Evolutionary conservation across 371 early-diverging fungal species (phyloP).

Genomic region (Blyttiomyces sp.): DNA sequence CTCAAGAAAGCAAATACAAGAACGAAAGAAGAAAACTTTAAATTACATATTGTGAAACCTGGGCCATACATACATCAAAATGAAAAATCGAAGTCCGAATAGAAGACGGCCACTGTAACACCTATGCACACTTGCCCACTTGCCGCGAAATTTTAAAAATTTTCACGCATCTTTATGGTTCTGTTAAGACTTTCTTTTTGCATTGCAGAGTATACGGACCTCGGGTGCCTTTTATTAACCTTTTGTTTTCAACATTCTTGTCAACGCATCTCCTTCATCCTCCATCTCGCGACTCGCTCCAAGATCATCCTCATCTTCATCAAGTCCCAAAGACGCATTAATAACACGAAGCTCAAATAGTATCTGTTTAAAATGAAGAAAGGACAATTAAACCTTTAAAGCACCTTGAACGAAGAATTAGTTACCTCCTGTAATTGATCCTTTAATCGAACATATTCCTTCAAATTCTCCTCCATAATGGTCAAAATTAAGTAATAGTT

Average conservation of each 20-base stretch:
- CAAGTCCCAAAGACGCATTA: conserved; percentile 10
- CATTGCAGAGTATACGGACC: no score
- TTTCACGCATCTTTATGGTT: no score
- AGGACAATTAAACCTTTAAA: not conserved
- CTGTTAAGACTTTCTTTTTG: no score
- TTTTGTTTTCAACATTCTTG: not conserved
- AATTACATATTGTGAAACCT: no score
- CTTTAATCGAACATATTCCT: conserved; percentile 29
- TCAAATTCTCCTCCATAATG: conserved; percentile 39
- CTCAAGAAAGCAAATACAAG: no score
- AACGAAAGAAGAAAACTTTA: no score
- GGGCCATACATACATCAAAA: no score
- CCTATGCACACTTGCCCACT: no score
- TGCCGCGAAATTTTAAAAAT: no score
- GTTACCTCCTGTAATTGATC: conserved; percentile 29
- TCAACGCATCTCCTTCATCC: not conserved
- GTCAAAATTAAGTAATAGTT: conserved; percentile 34
- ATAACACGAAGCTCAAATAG: conserved; percentile 25
- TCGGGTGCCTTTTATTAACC: no score
- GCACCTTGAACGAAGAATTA: not conserved
- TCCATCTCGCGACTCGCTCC: not conserved
- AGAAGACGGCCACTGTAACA: no score
- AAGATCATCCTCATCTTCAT: not conserved
- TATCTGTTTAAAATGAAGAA: conserved; percentile 17
- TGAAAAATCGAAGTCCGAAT: no score